Conservation (phyloP, 768 basidiomycete genomes). For the Hygrocybe coccinea region DNA sequence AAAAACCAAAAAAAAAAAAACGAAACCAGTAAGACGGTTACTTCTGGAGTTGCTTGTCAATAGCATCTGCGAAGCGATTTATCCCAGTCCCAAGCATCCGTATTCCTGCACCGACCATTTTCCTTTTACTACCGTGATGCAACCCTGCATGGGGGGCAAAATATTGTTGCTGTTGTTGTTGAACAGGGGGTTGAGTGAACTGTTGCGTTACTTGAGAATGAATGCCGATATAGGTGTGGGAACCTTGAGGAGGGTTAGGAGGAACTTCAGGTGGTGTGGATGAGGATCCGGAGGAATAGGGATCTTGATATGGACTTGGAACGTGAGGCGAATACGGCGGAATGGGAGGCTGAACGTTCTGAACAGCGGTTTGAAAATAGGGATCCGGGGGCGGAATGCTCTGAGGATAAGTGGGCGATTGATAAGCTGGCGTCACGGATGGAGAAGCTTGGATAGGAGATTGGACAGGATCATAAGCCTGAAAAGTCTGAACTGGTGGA, state of each 20-base stretch:
- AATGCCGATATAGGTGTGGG: no score
- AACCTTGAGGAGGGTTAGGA: not conserved
- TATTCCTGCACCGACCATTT: not conserved
- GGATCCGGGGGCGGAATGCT: not conserved
- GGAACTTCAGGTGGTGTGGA: not conserved
- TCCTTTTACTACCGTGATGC: not conserved
- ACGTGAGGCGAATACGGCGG: not conserved
- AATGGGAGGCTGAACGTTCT: not conserved
- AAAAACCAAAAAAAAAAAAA: no score
- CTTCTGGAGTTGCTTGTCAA: conserved; percentile 1
- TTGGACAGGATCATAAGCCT: not conserved
- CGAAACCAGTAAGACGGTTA: no score
- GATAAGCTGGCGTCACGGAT: not conserved
- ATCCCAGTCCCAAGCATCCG: not conserved
- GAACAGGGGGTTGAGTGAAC: not conserved
- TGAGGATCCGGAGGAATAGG: no score
- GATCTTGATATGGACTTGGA: no score
- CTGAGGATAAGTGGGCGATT: not conserved
- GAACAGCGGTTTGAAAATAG: not conserved
- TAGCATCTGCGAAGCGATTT: not conserved
- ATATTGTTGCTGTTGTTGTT: not conserved
- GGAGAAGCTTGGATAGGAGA: not conserved
- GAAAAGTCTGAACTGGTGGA: not conserved
- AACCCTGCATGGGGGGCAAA: not conserved
- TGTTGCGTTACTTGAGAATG: not conserved